Base-by-base conservation (phyloP, 257 asterid species). In the Scutellaria minor region DNA sequence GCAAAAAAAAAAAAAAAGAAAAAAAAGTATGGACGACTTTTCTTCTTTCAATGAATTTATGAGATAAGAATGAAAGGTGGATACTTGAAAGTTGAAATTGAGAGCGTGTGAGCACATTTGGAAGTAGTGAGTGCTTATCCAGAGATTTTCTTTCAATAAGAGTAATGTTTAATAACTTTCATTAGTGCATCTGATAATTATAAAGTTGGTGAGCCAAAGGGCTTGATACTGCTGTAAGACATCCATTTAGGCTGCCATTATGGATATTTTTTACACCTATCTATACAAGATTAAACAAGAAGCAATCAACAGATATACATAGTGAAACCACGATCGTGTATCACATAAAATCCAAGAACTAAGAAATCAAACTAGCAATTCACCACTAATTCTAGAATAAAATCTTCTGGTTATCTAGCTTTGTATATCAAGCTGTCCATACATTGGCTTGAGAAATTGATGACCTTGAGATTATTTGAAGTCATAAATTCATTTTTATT, bases 81-180 rank as follows among this genome's bases (percentile, higher is more conserved):
- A 46, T 68, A 15, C 73, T 54, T 57, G 24, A 68, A 68, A 68
- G 64, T 54, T 57, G 24, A 68, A 68, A 68, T 22, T 35, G 64
- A 68, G 6, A 63, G 68, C 4, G 54, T 57, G n/a, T 55, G 18
- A 27, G 64, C 15, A 31, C 5, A 57, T 57, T 35, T 57, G 6
- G 64, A 57, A 27, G 61, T 22, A 31, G 64, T 20, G 20, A 57
- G 40, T 31, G 40, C 15, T 57, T 11, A 27, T 57, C 9, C 59
- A 2, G 55, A 50, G 55, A 50, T 13, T 53, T 53, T 44, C 31
- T 18, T 53, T 9, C 35, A n/a, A 7, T 44, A 2, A 20, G 5
- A 2, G 5, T 31, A 31, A 4, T 31, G 37, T 31, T 31, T 31
- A 31, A 31, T 31, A 31, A 31, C 37, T 31, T 31, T 31, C 37